Base-by-base conservation (phyloP, 2,329 filamentous ascomycete genomes). In the Talaromyces pinophilus region DNA sequence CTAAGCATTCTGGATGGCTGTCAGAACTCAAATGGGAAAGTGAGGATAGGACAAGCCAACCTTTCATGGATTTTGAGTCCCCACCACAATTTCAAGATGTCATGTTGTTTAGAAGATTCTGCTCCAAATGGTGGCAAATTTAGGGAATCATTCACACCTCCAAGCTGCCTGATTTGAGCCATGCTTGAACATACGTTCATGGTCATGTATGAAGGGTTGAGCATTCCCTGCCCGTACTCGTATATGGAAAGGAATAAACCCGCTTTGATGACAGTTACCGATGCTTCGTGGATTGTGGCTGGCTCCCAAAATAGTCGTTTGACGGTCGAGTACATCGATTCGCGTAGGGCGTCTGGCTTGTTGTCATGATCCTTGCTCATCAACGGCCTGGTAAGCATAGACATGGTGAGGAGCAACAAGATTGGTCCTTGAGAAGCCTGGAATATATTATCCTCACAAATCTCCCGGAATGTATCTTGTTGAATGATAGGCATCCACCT, bases 221-320 rank as follows among this genome's bases (percentile, higher is more conserved):
- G 13, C 22, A 65, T 52, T n/a, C 33, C 64, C 10, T 65, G 64
- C 42, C 64, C 64, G 35, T 65, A 65, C 19, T 65, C 64, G 19
- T 65, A 65, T 11, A 65, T 59, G 30, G 64, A 65, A 62, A 65
- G 57, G 0, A 65, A 22, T 3, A 65, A n/a, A 35, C 64, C 64
- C 5, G 59, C 55, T 62, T 65, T 61, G 11, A 65, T 62, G 30
- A 57, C n/a, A n/a, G 35, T 54, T 7, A 42, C 25, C 13, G 59
- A 38, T 5, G 64, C 55, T 19, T 62, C 30, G 3, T 61, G 22
- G 6, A 62, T 54, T 13, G 64, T 46, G 10, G 17, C 48, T 19
- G 59, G 59, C 22, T 65, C 64, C 64, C 64, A 65, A n/a, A 65
- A 65, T 3, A 65, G 38, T 17, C 59, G 59, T n/a, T 65, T 65